phyloP scores from a whole-genome alignment of 2,329 filamentous ascomycete species.

The Ophiocordyceps sinensis region DNA sequence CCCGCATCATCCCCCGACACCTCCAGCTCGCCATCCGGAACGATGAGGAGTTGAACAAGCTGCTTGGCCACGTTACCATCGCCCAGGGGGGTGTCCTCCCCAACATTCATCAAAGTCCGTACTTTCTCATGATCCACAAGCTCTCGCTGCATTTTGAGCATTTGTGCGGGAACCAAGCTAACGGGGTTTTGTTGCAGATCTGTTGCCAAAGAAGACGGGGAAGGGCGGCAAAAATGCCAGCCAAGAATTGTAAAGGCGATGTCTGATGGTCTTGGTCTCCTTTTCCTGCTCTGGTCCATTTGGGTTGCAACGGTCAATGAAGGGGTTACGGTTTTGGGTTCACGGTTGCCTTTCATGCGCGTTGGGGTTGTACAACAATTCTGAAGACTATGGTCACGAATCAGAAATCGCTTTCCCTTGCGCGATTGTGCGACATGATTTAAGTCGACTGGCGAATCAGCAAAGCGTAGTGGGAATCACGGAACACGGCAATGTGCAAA shows the following conservation, averaged over 20 bases:
- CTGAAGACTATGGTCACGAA: constrained; percentile 53
- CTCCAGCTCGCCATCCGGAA: constrained; percentile 98
- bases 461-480: no score
- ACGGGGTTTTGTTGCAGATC: constrained; percentile 48
- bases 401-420: constrained; percentile 8
- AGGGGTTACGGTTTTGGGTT: constrained; percentile 67
- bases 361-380: constrained; percentile 62
- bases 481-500: no score
- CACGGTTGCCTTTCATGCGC: constrained; percentile 37
- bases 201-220: constrained; percentile 97
- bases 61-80: constrained; percentile 89
- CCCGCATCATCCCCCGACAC: constrained; percentile 97
- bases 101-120: constrained; percentile 94
- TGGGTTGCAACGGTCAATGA: constrained; percentile 62
- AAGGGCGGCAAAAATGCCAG: constrained; percentile 87
- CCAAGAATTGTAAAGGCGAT: constrained; percentile 71
- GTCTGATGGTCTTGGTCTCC: constrained; percentile 19
- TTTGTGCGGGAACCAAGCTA: constrained; percentile 1
- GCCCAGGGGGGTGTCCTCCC: constrained; percentile 93
- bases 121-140: neutral
- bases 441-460: no score
- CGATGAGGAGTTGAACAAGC: constrained; percentile 99
- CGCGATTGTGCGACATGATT: no score
- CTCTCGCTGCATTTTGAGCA: neutral
- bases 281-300: constrained; percentile 43